These are phyloP conservation scores for Saccharomycopsis microspora DNA, from an alignment of 805 yeast species.

Conservation along the genomic window DNA sequence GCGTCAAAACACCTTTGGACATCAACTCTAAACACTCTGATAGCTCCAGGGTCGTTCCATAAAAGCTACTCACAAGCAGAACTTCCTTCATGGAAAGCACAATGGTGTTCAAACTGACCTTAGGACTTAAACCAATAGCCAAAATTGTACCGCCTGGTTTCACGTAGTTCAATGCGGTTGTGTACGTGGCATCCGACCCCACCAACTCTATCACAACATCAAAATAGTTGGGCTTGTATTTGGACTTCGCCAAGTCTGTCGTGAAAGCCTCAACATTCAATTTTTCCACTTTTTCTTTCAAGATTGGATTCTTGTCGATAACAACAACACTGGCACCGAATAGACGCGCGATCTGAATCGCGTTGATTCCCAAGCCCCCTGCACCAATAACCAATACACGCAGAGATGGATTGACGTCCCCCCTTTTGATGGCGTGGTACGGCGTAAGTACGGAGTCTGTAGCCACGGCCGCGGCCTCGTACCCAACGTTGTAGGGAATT, in stretches of 20 bases:
- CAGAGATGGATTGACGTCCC: slow-evolving; percentile 18
- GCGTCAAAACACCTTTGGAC: slow-evolving; percentile 27
- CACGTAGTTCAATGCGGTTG: slow-evolving; percentile 23
- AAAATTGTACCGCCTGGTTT: slow-evolving; percentile 28
- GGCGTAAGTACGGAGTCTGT: slow-evolving; percentile 26
- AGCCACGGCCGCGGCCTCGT: slow-evolving; percentile 24
- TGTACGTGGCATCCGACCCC: slow-evolving; percentile 18
- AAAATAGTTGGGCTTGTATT: slow-evolving; percentile 25
- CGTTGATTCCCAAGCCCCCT: slow-evolving; percentile 26
- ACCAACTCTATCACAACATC: slow-evolving; percentile 24
- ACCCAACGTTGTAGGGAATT: slow-evolving; percentile 22
- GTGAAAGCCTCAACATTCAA: slow-evolving; percentile 33
- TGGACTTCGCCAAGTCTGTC: slow-evolving; percentile 14
- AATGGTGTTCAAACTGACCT: slow-evolving; percentile 24
- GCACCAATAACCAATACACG: slow-evolving; percentile 23
- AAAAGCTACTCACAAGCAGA: slow-evolving; percentile 28
- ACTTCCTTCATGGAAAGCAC: slow-evolving; percentile 31
- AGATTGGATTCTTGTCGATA: slow-evolving; percentile 21
- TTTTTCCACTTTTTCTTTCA: slow-evolving; percentile 17
- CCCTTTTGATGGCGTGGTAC: slow-evolving; percentile 24
- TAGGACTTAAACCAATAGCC: slow-evolving; percentile 32
- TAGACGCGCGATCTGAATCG: slow-evolving; percentile 21
- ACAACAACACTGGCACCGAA: slow-evolving; percentile 18
- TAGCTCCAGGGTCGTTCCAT: slow-evolving; percentile 35
- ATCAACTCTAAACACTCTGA: slow-evolving; percentile 33